A percentile compares a stretch with the other conserved stretches of the same genome.
phyloP scores from a whole-genome alignment of 2,329 filamentous ascomycete species.

The Curvularia hawaiiensis region DNA sequence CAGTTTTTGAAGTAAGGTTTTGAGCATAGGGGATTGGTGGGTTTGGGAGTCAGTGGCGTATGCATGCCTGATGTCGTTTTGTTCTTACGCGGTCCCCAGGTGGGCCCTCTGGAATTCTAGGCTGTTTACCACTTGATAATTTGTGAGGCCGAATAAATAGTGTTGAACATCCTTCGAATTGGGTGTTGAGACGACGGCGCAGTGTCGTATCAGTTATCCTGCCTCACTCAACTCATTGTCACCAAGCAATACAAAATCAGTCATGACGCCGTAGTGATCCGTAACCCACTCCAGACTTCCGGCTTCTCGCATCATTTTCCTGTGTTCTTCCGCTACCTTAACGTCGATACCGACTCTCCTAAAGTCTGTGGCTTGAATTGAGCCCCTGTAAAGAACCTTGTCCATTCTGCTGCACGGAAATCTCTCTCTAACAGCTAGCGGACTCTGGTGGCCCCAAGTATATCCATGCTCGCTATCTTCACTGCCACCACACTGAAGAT shows the following conservation, averaged over 20 bases:
- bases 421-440: constrained; percentile 46
- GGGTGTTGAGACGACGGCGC: too few species aligned
- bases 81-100: background rate
- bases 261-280: constrained; percentile 57
- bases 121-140: background rate
- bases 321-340: constrained; percentile 47
- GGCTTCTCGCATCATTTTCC: constrained; percentile 31
- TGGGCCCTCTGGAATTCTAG: background rate
- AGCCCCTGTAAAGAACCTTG: constrained; percentile 57
- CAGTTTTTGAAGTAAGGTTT: constrained; percentile 5
- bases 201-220: background rate
- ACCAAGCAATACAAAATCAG: constrained; percentile 24
- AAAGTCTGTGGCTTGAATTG: constrained; percentile 42
- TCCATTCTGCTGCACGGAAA: constrained; percentile 62
- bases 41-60: background rate
- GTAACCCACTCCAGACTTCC: constrained; percentile 56
- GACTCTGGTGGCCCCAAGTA: constrained; percentile 64
- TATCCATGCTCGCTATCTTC: constrained; percentile 59
- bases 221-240: background rate
- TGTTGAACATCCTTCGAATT: background rate
- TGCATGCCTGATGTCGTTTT: background rate
- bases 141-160: background rate
- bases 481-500: constrained; percentile 56
- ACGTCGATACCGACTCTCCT: constrained; percentile 57
- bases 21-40: background rate